Conservation (phyloP, 495 filamentous ascomycete species). For the Lasiosphaeriaceae sp. region DNA sequence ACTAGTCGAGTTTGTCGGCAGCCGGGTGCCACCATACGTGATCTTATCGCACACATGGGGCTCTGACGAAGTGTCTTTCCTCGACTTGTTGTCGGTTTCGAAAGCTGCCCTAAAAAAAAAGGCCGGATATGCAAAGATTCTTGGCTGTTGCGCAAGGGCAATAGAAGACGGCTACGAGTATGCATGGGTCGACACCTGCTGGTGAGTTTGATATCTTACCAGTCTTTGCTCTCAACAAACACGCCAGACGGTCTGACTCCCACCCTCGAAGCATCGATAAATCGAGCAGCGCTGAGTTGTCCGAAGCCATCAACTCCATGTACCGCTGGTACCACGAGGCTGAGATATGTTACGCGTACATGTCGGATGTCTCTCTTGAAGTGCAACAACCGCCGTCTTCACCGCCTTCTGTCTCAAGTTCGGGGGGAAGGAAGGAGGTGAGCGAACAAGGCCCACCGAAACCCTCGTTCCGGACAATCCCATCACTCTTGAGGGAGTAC, state of each 20-base stretch:
- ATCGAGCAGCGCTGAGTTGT: not conserved
- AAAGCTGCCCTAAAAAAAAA: conserved; percentile 11
- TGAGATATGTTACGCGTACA: conserved; percentile 25
- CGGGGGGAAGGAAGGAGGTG: not conserved
- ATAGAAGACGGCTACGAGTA: conserved; percentile 18
- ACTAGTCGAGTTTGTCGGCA: conserved; percentile 14
- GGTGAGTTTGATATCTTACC: too few relatives aligned
- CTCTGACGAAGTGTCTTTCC: conserved; percentile 36
- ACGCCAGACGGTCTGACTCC: too few relatives aligned
- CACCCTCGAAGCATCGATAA: not conserved
- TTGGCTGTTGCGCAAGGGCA: conserved; percentile 11
- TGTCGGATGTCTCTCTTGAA: conserved; percentile 19
- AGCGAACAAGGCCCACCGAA: not conserved
- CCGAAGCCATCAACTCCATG: not conserved
- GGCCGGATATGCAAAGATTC: conserved; percentile 22
- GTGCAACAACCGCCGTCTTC: not conserved
- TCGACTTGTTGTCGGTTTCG: conserved; percentile 22
- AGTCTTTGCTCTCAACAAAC: too few relatives aligned
- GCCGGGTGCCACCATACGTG: conserved; percentile 28
- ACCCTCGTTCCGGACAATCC: conserved; percentile 6
- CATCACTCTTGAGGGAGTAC: conserved; percentile 19
- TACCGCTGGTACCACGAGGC: conserved; percentile 15
- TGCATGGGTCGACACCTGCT: conserved; percentile 34
- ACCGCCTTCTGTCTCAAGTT: not conserved
- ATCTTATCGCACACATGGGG: conserved; percentile 47